Base-by-base conservation (phyloP, 192 early-diverging fungal genomes). In the Rhizophagus clarus region DNA sequence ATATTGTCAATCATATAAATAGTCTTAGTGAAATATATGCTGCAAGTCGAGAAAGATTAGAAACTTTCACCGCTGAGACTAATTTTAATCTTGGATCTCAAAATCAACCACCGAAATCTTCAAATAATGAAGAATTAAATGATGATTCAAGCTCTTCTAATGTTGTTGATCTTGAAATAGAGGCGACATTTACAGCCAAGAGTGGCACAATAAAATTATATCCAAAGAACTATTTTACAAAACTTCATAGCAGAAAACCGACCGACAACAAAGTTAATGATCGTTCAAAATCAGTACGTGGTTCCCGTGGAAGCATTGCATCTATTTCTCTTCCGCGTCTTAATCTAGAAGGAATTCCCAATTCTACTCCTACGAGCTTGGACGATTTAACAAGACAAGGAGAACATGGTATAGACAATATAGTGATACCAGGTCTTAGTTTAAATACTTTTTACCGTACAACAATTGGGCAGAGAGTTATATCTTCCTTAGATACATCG, bases 1-100 rank as follows among this genome's bases (percentile, higher is more conserved):
- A 83, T 15, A 87, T 95, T 73, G 86, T 91, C 0, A 88, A 89
- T 20, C 89, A 93, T 82, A 82, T 93, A 70, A 92, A 91, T 80
- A 85, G 82, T 15, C 84, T 95, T 10, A 84, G 81, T 17, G 88
- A 85, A 20, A 90, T 95, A 24, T 94, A 92, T 79, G 85, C 87
- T 37, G 84, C 81, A 42, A 91, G 91, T 62, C 87, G 86, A 84
- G 87, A 83, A 63, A 83, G 87, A 34, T 90, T 93, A 26, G 87
- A 85, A 47, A 81, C 84, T 1, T 83, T 93, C 71, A 82, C 85
- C 17, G 77, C 81, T 0, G 83, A 89, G n/a, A 80, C 85, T 20
- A 77, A 82, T 45, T 69, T 82, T 9, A 75, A 77, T 22, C 45
- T 79, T 17, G 47, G 76, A 1, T 32, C 81, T 17, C 28, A 69